phyloP scores from a whole-genome alignment of 495 filamentous ascomycete genomes.

The Aspergillus biplanus region DNA sequence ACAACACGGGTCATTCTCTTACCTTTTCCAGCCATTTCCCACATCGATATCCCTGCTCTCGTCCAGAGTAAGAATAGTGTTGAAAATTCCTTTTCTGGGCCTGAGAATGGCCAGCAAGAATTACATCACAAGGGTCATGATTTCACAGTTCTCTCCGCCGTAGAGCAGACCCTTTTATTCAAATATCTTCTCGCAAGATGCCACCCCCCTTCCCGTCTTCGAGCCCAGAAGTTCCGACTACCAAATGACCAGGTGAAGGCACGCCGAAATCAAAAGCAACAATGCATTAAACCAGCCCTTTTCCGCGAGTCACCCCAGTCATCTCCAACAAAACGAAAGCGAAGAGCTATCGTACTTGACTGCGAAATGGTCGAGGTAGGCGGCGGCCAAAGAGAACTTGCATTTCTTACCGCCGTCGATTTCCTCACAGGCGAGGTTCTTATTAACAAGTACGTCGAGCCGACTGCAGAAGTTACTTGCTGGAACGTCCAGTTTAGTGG shows the following conservation, averaged over 20 bases:
- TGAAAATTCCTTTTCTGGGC: neutral
- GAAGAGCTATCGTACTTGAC: conserved; percentile 34
- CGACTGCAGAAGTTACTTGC: conserved; percentile 31
- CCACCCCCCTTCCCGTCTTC: conserved; percentile 14
- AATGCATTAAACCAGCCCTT: neutral
- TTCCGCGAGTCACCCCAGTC: neutral
- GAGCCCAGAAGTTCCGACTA: conserved; percentile 5
- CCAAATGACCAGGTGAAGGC: neutral
- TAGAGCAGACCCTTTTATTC: conserved; percentile 5
- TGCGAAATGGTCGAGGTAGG: conserved; percentile 40
- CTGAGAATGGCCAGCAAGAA: neutral
- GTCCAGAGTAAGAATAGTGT: neutral
- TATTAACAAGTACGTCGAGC: conserved; percentile 45
- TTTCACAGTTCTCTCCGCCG: neutral
- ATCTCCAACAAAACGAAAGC: conserved; percentile 6
- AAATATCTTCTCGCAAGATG: conserved; percentile 11
- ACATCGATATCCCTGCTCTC: neutral
- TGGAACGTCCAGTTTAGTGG: conserved; percentile 46
- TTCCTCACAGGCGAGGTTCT: conserved; percentile 52
- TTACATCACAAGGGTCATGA: neutral
- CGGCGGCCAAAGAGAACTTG: conserved; percentile 21
- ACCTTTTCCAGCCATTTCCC: neutral
- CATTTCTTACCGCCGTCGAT: conserved; percentile 44
- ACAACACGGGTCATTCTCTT: neutral
- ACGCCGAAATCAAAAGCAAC: conserved; percentile 12